phyloP scores from a whole-genome alignment of 1,139 yeast species.

The Candida anutae region DNA sequence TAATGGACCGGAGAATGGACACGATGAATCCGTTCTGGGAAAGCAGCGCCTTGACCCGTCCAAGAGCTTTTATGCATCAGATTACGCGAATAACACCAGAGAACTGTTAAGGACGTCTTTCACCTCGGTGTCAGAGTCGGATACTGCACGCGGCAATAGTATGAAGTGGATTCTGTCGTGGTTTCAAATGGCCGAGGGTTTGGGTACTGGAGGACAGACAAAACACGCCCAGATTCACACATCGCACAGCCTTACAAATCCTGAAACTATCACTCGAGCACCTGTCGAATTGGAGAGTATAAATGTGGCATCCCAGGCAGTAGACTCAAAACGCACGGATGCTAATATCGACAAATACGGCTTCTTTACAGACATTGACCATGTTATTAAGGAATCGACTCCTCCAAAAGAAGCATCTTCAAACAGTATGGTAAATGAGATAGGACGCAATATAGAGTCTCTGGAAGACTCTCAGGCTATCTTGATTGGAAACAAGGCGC shows the following conservation, averaged over 20 bases:
- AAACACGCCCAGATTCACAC: neutral
- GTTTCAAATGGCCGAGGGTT: conserved; percentile 14
- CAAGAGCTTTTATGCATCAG: neutral
- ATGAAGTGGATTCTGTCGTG: conserved; percentile 13
- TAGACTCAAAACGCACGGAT: conserved; percentile 24
- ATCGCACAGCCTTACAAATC: conserved; percentile 4
- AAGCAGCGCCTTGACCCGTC: neutral
- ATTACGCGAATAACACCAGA: no score
- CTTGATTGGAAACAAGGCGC: conserved; percentile 9
- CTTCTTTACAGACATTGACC: conserved; percentile 25
- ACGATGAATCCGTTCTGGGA: neutral
- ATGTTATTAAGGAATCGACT: conserved; percentile 1
- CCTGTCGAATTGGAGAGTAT: conserved; percentile 44
- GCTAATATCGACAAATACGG: conserved; percentile 44
- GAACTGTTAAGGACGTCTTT: neutral
- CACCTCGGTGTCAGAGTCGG: no score
- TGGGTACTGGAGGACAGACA: conserved; percentile 2
- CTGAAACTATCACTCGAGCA: conserved; percentile 7
- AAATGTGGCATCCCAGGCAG: conserved; percentile 15
- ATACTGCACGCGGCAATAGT: conserved; percentile 2
- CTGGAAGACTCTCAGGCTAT: conserved; percentile 7
- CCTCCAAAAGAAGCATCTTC: neutral
- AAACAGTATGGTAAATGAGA: neutral
- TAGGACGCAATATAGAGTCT: neutral
- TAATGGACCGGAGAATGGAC: neutral